Percentiles rank a stretch among this genome's conserved stretches.
Evolutionary conservation across 371 early-diverging fungal genomes (phyloP).

Genomic region (Mycotypha africana): DNA sequence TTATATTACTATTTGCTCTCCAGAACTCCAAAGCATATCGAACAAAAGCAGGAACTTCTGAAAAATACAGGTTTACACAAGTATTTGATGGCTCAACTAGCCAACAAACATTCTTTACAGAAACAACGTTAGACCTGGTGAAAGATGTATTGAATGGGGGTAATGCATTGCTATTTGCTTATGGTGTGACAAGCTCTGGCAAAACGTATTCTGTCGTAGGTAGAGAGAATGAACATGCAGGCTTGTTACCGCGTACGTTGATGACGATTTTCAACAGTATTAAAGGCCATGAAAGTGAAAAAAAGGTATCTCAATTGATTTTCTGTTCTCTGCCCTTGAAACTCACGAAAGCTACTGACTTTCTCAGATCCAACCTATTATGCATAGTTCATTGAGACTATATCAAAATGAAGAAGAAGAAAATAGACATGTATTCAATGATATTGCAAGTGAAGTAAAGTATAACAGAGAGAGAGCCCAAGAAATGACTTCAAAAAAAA

Average conservation of each 20-base stretch:
- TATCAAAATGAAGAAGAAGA: conserved; percentile 30
- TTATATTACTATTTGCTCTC: no score
- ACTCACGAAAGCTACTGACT: no score
- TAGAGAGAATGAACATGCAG: conserved; percentile 24
- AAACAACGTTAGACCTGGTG: conserved; percentile 55
- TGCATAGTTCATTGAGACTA: conserved; percentile 35
- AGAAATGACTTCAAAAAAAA: no score
- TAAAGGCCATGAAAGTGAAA: conserved; percentile 21
- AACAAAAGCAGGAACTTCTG: conserved; percentile 36
- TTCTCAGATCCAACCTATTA: conserved; percentile 38
- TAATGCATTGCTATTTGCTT: conserved; percentile 64
- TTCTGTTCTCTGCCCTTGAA: no score
- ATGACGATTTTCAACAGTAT: conserved; percentile 50
- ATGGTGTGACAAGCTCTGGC: conserved; percentile 79
- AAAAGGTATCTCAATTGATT: no score
- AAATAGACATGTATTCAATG: conserved; percentile 24
- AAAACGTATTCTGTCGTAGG: conserved; percentile 75
- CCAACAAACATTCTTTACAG: conserved; percentile 53
- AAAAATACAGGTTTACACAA: conserved; percentile 58
- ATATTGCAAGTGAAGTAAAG: background rate
- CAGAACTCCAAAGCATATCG: conserved; percentile 32
- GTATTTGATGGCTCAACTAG: conserved; percentile 44
- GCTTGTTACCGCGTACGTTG: conserved; percentile 58
- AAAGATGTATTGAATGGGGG: conserved; percentile 43
- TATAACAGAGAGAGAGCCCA: background rate